phyloP scores from a whole-genome alignment of 2,329 filamentous ascomycete species.

The Aspergillus novoparasiticus region DNA sequence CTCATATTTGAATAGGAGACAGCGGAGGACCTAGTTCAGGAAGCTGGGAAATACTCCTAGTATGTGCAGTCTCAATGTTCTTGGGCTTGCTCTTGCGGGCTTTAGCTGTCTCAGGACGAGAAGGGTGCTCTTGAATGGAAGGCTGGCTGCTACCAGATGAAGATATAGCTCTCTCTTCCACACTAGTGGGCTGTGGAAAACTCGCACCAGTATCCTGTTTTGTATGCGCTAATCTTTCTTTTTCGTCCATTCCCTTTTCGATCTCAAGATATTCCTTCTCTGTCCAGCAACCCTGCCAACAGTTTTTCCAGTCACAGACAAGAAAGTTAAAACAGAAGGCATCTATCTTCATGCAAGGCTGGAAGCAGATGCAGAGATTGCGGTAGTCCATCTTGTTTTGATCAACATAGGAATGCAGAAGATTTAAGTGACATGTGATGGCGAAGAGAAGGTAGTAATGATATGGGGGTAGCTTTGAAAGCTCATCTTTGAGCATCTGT shows the following conservation, averaged over 20 bases:
- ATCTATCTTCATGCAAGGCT: conserved; percentile 95
- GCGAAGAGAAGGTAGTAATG: conserved; percentile 98
- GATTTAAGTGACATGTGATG: conserved; percentile 92
- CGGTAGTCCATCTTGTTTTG: conserved; percentile 99
- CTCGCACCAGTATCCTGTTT: conserved; percentile 26
- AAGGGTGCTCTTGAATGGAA: conserved; percentile 40
- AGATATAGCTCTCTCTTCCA: conserved; percentile 62
- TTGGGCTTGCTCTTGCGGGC: conserved; percentile 34
- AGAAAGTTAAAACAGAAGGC: conserved; percentile 93
- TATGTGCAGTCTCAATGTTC: conserved; percentile 38
- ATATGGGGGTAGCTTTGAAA: conserved; percentile 92
- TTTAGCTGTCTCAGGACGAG: conserved; percentile 35
- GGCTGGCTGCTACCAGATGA: conserved; percentile 67
- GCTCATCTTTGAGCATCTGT: conserved; percentile 82
- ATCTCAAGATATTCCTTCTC: conserved; percentile 75
- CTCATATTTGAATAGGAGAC: conserved; percentile 51
- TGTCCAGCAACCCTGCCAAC: conserved; percentile 94
- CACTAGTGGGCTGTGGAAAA: conserved; percentile 21
- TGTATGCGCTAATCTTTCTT: conserved; percentile 30
- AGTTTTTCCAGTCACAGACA: conserved; percentile 92
- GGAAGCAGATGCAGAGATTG: conserved; percentile 95
- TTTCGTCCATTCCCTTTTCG: conserved; percentile 47
- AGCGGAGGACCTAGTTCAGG: conserved; percentile 52
- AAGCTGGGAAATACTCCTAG: conserved; percentile 45
- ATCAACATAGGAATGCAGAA: conserved; percentile 86